Percentiles rank a stretch among this genome's conserved stretches.
phyloP scores from a whole-genome alignment of 108 stramenopile species.

The Craspedostauros australis region DNA sequence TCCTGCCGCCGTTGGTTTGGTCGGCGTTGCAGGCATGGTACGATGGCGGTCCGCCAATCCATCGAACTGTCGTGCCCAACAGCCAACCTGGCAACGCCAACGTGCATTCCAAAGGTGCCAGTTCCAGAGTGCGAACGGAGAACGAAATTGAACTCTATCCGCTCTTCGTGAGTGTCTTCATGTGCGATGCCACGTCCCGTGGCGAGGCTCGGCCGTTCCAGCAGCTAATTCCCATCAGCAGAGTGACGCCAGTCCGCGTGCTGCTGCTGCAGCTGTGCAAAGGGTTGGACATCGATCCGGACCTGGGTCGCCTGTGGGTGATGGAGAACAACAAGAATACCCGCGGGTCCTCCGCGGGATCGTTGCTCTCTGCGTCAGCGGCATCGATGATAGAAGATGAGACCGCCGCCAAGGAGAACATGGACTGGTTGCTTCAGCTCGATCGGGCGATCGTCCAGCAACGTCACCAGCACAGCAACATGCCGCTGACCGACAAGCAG shows the following conservation, averaged over 20 bases:
- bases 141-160: constrained; percentile 86
- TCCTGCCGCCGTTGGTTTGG: constrained; percentile 77
- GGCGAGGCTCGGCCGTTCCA: constrained; percentile 84
- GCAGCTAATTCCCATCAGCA: constrained; percentile 69
- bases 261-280: constrained; percentile 65
- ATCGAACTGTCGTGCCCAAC: constrained; percentile 71
- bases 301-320: constrained; percentile 67
- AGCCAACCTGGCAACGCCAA: constrained; percentile 12
- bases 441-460: constrained; percentile 65
- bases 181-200: constrained; percentile 66
- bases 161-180: constrained; percentile 72
- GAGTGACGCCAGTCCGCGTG: constrained; percentile 56
- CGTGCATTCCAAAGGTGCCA: constrained; percentile 2
- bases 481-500: constrained; percentile 25
- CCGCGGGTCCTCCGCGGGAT: constrained; percentile 2
- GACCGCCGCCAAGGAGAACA: neutral
- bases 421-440: constrained; percentile 59
- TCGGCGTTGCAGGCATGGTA: constrained; percentile 87
- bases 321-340: constrained; percentile 33
- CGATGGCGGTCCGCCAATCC: constrained; percentile 86
- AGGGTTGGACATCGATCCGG: constrained; percentile 60
- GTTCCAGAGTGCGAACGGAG: constrained; percentile 30
- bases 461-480: constrained; percentile 51
- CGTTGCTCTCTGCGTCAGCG: too few species aligned
- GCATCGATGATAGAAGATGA: too few species aligned